phyloP scores from a whole-genome alignment of 2,329 filamentous ascomycete species.

The Drechslerella stenobrocha region DNA sequence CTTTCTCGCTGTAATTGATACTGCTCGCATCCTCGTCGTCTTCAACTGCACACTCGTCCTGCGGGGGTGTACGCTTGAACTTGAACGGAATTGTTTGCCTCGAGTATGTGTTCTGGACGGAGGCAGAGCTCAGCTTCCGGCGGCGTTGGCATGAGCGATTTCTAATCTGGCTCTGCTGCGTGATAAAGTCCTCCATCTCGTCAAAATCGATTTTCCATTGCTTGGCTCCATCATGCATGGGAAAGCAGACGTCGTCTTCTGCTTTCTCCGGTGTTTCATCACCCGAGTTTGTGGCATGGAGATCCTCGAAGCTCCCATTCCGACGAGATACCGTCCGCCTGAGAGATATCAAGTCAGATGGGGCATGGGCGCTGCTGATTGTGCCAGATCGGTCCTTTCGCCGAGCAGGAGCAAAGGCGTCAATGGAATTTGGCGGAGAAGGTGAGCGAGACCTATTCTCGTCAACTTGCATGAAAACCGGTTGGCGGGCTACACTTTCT shows the following conservation, averaged over 20 bases:
- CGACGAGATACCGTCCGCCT: conserved; percentile 51
- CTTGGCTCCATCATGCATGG: conserved; percentile 73
- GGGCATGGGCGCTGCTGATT: conserved; percentile 63
- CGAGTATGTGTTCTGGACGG: conserved; percentile 43
- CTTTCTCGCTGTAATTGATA: conserved; percentile 32
- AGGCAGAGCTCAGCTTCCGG: conserved; percentile 51
- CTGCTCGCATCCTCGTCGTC: conserved; percentile 43
- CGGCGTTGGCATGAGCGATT: conserved; percentile 47
- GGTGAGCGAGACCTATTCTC: conserved; percentile 63
- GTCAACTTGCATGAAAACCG: conserved; percentile 54
- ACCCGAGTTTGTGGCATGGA: conserved; percentile 62
- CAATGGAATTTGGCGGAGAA: conserved; percentile 94
- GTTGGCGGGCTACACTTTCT: conserved; percentile 65
- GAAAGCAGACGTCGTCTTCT: conserved; percentile 88
- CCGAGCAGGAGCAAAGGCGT: conserved; percentile 77
- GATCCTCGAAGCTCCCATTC: conserved; percentile 54
- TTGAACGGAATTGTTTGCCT: conserved; percentile 45
- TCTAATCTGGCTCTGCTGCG: conserved; percentile 57
- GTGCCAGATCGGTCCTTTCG: conserved; percentile 72
- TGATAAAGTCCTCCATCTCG: conserved; percentile 88
- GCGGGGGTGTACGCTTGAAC: conserved; percentile 32
- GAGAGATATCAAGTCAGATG: conserved; percentile 58
- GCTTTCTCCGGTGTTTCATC: conserved; percentile 70
- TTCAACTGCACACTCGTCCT: conserved; percentile 37
- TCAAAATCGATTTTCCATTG: conserved; percentile 86